phyloP scores from a whole-genome alignment of 257 asterid genomes.

The Knoxia roxburghii region DNA sequence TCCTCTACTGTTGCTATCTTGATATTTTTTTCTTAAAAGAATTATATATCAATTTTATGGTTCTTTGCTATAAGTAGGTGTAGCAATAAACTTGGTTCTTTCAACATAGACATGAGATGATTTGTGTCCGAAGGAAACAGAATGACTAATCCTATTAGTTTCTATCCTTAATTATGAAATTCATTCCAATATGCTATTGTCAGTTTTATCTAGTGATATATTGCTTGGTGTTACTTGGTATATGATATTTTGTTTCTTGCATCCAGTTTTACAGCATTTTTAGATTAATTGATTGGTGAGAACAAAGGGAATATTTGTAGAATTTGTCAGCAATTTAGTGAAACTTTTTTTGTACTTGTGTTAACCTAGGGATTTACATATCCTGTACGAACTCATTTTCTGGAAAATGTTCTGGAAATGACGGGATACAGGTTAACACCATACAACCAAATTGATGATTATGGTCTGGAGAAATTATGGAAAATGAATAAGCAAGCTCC shows the following conservation, averaged over 20 bases:
- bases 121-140: not conserved
- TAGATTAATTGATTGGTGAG: not conserved
- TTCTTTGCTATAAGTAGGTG: not conserved
- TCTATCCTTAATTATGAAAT: not conserved
- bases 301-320: not conserved
- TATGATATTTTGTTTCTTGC: not conserved
- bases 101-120: not conserved
- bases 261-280: not conserved
- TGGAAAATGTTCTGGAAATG: conserved; percentile 79
- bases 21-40: not conserved
- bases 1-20: too few species aligned
- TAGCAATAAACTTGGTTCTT: not conserved
- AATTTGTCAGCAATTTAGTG: not conserved
- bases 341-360: not conserved
- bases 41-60: too few species aligned
- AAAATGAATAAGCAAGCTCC: conserved; percentile 81
- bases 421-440: conserved; percentile 80
- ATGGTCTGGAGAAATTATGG: conserved; percentile 78
- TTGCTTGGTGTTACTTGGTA: not conserved
- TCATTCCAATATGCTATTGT: not conserved
- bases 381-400: conserved; percentile 75
- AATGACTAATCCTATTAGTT: not conserved
- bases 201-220: not conserved
- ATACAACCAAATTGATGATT: conserved; percentile 82
- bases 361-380: conserved; percentile 50